phyloP scores from a whole-genome alignment of 352 stramenopile species.

The Chrysophaeum taylorii region DNA sequence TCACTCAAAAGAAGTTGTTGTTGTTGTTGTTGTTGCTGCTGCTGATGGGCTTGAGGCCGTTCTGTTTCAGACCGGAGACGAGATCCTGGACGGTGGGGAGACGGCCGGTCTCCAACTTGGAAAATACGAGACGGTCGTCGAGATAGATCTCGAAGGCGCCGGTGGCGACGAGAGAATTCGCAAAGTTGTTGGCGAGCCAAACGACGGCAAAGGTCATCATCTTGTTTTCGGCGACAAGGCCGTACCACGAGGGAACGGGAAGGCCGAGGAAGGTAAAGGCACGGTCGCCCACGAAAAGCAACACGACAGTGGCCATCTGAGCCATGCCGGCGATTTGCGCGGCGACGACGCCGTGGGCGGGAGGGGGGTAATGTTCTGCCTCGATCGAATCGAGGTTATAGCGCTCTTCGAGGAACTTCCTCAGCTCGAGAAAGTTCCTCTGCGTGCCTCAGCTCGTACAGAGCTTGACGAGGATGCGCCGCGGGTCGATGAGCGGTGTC shows the following conservation, averaged over 20 bases:
- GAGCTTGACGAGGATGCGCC: not conserved
- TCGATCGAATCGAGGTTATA: slow-evolving; percentile 28
- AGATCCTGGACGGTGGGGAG: slow-evolving; percentile 14
- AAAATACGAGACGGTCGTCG: slow-evolving; percentile 17
- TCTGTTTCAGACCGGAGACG: not conserved
- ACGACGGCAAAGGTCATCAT: slow-evolving; percentile 27
- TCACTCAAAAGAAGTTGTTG: too few species aligned
- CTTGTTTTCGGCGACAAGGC: slow-evolving; percentile 23
- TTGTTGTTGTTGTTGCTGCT: too few species aligned
- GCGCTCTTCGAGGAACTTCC: slow-evolving; percentile 32
- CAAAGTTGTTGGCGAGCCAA: slow-evolving; percentile 30
- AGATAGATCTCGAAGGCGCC: slow-evolving; percentile 36
- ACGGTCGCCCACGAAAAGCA: slow-evolving; percentile 23
- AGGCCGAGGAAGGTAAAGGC: slow-evolving; percentile 27
- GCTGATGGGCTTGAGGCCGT: slow-evolving; percentile 4
- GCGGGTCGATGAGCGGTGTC: not conserved
- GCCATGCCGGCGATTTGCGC: slow-evolving; percentile 19
- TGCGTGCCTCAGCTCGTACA: slow-evolving; percentile 22
- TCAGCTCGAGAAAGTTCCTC: slow-evolving; percentile 37
- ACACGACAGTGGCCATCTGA: slow-evolving; percentile 13
- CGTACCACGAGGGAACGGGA: slow-evolving; percentile 20
- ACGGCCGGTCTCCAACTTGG: slow-evolving; percentile 13
- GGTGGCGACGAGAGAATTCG: slow-evolving; percentile 22
- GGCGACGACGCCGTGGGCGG: slow-evolving; percentile 8
- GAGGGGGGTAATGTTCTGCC: slow-evolving; percentile 32